Evolutionary conservation across 805 yeast genomes (phyloP).

Genomic region (Vanderwaltozyma verrucispora): DNA sequence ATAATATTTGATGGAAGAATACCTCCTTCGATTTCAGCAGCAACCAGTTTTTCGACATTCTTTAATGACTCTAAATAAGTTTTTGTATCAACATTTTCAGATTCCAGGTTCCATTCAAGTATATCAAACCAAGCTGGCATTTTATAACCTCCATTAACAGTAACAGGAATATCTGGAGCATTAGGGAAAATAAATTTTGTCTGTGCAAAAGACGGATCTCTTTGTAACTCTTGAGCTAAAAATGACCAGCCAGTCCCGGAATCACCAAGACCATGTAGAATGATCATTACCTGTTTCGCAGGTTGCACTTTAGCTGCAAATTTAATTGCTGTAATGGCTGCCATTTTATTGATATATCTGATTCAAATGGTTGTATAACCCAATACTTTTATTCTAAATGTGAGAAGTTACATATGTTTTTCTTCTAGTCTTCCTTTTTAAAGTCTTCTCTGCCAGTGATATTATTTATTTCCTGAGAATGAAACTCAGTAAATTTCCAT

Average conservation of each 20-base stretch:
- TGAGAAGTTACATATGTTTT: too few relatives aligned
- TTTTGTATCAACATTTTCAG: slow-evolving; percentile 36
- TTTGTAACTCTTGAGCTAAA: slow-evolving; percentile 53
- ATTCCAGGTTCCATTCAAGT: slow-evolving; percentile 37
- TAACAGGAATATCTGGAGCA: slow-evolving; percentile 68
- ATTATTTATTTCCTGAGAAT: too few relatives aligned
- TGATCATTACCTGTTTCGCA: slow-evolving; percentile 57
- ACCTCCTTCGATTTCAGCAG: slow-evolving; percentile 43
- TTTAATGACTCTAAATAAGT: slow-evolving; percentile 46
- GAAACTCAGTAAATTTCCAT: too few relatives aligned
- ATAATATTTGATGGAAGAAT: slow-evolving; percentile 58
- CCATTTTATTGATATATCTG: too few relatives aligned
- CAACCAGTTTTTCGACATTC: slow-evolving; percentile 35
- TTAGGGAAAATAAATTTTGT: slow-evolving; percentile 79
- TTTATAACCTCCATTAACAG: slow-evolving; percentile 50
- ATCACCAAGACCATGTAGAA: slow-evolving; percentile 90
- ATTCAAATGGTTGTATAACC: too few relatives aligned
- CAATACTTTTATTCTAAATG: too few relatives aligned
- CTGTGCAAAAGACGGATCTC: slow-evolving; percentile 37
- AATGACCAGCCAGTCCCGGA: slow-evolving; percentile 84
- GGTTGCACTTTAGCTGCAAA: slow-evolving; percentile 25
- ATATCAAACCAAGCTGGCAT: slow-evolving; percentile 91
- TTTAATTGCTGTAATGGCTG: slow-evolving; percentile 18
- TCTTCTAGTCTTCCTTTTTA: too few relatives aligned
- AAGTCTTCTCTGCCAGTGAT: too few relatives aligned